Evolutionary conservation across 352 stramenopile species (phyloP).

Genomic region (Pythium guiyangense): DNA sequence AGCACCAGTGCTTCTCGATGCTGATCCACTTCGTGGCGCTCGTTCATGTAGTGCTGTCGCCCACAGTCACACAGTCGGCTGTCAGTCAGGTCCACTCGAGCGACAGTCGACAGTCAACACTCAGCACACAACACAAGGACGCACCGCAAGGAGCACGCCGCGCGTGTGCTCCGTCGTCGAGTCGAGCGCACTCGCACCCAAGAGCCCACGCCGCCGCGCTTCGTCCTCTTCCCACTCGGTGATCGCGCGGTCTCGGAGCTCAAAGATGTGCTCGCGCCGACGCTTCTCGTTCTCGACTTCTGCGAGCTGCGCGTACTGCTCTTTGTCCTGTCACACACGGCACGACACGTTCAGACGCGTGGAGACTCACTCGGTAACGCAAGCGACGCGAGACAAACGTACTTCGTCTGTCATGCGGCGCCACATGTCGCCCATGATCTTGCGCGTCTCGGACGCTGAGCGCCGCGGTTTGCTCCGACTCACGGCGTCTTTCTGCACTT

Average conservation of each 20-base stretch:
- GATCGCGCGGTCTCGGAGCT: conserved; percentile 65
- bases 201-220: conserved; percentile 49
- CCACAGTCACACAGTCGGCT: neutral
- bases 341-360: neutral
- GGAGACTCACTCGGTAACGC: neutral
- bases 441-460: conserved; percentile 65
- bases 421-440: conserved; percentile 84
- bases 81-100: neutral
- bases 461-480: conserved; percentile 41
- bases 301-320: conserved; percentile 67
- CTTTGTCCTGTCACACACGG: conserved; percentile 44
- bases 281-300: conserved; percentile 81
- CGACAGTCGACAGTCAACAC: neutral
- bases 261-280: conserved; percentile 61
- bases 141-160: conserved; percentile 62
- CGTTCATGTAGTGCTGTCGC: conserved; percentile 64
- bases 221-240: conserved; percentile 78
- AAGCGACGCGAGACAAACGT: neutral
- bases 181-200: conserved; percentile 54
- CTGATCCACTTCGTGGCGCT: conserved; percentile 65
- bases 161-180: conserved; percentile 54
- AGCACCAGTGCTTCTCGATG: conserved; percentile 28
- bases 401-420: conserved; percentile 75
- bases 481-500: conserved; percentile 69
- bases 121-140: conserved; percentile 7